Conservation (phyloP, 108 stramenopile species). For the Cyclotella kingstonii region DNA sequence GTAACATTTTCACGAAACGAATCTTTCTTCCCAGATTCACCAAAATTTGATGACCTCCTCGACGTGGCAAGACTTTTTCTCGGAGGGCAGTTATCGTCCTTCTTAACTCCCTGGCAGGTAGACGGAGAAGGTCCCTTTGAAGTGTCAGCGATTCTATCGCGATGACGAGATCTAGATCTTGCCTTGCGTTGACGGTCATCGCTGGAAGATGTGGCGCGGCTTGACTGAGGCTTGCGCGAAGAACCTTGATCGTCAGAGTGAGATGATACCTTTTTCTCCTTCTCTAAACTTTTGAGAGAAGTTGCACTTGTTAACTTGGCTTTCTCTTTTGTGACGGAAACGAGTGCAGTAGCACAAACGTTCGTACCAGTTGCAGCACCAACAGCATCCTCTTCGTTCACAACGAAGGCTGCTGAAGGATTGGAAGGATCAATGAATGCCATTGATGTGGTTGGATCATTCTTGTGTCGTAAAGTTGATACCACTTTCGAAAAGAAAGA, state of each 20-base stretch:
- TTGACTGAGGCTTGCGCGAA: background rate
- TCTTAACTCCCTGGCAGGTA: too few species aligned
- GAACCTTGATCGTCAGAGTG: background rate
- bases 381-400: slow-evolving; percentile 8
- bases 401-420: slow-evolving; percentile 19
- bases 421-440: slow-evolving; percentile 35
- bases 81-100: too few species aligned
- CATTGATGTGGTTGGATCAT: slow-evolving; percentile 14
- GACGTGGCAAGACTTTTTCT: too few species aligned
- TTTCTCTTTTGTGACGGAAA: slow-evolving; percentile 2
- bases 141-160: background rate
- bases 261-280: slow-evolving; percentile 6
- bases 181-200: too few species aligned
- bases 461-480: slow-evolving; percentile 18
- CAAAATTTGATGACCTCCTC: too few species aligned
- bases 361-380: background rate
- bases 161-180: too few species aligned
- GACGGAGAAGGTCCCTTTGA: background rate
- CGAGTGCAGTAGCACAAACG: too few species aligned
- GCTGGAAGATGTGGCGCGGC: slow-evolving; percentile 9
- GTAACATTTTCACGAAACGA: too few species aligned
- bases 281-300: slow-evolving; percentile 5
- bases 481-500: slow-evolving; percentile 38
- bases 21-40: too few species aligned
- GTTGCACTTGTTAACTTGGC: slow-evolving; percentile 9